Evolutionary conservation across 192 early-diverging fungal genomes (phyloP).

Genomic region (Rhizophagus sp.): DNA sequence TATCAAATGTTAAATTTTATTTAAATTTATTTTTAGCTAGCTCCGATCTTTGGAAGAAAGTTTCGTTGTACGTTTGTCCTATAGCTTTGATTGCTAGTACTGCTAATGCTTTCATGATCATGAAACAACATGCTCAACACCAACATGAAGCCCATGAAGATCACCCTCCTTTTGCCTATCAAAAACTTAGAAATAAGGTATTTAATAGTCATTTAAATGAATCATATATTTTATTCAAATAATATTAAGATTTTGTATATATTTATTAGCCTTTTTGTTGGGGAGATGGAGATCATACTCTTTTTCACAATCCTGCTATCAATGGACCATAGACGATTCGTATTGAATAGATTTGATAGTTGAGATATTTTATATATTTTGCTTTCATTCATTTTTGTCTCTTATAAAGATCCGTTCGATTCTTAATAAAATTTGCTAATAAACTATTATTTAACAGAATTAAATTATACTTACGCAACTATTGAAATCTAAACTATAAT

Average conservation of each 20-base stretch:
- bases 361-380: background rate
- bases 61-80: slow-evolving; percentile 43
- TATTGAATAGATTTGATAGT: background rate
- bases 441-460: no score
- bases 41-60: slow-evolving; percentile 46
- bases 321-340: slow-evolving; percentile 6
- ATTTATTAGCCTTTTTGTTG: slow-evolving; percentile 26
- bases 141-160: slow-evolving; percentile 35
- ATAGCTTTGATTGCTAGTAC: slow-evolving; percentile 36
- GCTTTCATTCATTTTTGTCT: background rate
- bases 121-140: slow-evolving; percentile 45
- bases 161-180: slow-evolving; percentile 41
- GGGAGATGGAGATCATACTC: slow-evolving; percentile 29
- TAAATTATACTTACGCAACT: no score
- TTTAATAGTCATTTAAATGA: background rate
- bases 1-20: background rate
- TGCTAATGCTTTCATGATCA: slow-evolving; percentile 43
- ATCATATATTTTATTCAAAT: background rate
- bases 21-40: slow-evolving; percentile 30
- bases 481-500: no score
- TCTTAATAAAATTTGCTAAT: no score
- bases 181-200: slow-evolving; percentile 45
- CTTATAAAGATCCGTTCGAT: no score
- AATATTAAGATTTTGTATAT: background rate
- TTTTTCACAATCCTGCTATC: slow-evolving; percentile 26